Evolutionary conservation across 306 rosid genomes (phyloP).

Genomic region (Cicer cuneatum): DNA sequence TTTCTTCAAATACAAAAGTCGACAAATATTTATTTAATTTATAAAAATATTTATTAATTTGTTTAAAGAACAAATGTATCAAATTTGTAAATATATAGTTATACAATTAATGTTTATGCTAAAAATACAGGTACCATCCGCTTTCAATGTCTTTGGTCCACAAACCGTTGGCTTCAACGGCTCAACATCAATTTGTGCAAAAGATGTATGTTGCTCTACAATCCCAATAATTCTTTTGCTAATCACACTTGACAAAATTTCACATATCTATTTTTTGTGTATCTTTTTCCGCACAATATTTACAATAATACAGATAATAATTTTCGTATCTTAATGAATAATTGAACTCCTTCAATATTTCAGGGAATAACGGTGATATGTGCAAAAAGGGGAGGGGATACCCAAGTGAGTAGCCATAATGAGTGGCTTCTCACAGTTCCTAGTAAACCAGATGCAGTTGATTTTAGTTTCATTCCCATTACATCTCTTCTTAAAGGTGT

Average conservation of each 20-base stretch:
- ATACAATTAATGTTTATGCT: background rate
- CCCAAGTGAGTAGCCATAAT: constrained; percentile 60
- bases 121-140: constrained; percentile 67
- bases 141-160: constrained; percentile 74
- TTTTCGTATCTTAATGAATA: constrained; percentile 7
- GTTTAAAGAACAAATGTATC: too few species aligned
- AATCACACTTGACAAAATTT: background rate
- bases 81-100: background rate
- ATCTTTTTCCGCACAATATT: background rate
- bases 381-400: constrained; percentile 79
- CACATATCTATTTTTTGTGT: background rate
- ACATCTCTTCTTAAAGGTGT: constrained; percentile 80
- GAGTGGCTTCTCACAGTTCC: constrained; percentile 89
- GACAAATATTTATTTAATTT: too few species aligned
- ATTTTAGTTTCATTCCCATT: constrained; percentile 75
- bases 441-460: constrained; percentile 66
- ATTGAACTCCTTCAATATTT: background rate
- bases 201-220: constrained; percentile 64
- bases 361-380: constrained; percentile 79
- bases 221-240: background rate
- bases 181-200: constrained; percentile 60
- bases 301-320: background rate
- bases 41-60: too few species aligned
- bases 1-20: too few species aligned
- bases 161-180: constrained; percentile 55